These are phyloP conservation scores for Setomelanomma holmii DNA, from an alignment of 2,329 filamentous ascomycete genomes.

Conservation along the genomic window DNA sequence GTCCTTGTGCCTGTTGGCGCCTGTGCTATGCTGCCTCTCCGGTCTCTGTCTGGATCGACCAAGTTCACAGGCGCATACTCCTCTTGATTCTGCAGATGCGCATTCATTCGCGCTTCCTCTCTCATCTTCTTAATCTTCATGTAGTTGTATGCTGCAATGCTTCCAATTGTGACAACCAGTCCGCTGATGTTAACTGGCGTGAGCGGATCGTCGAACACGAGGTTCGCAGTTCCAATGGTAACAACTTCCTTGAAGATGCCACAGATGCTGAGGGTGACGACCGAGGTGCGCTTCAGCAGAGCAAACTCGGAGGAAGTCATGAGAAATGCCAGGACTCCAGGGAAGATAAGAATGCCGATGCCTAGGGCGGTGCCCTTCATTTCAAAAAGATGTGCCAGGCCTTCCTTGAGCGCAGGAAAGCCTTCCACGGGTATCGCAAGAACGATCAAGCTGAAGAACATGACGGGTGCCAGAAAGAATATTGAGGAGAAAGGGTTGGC, in stretches of 20 bases:
- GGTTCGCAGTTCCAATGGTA: constrained; percentile 85
- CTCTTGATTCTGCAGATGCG: constrained; percentile 49
- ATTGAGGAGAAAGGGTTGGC: constrained; percentile 97
- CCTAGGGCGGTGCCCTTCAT: constrained; percentile 73
- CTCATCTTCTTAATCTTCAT: constrained; percentile 93
- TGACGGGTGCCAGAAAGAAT: constrained; percentile 95
- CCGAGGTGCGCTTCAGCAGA: constrained; percentile 89
- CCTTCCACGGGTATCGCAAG: constrained; percentile 90
- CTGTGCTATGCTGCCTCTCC: constrained; percentile 22
- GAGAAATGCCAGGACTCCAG: constrained; percentile 87
- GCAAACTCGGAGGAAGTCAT: constrained; percentile 98
- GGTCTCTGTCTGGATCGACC: constrained; percentile 37
- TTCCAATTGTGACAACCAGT: constrained; percentile 83
- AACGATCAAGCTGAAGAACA: constrained; percentile 83
- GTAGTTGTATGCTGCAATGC: constrained; percentile 91
- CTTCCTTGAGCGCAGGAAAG: constrained; percentile 69
- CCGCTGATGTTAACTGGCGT: constrained; percentile 88
- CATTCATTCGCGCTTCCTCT: constrained; percentile 67
- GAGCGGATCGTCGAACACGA: constrained; percentile 87
- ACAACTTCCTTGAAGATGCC: constrained; percentile 99
- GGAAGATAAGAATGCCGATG: constrained; percentile 81
- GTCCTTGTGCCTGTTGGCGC: constrained; percentile 28
- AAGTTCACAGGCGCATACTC: constrained; percentile 47
- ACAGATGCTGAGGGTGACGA: constrained; percentile 94
- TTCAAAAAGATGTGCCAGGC: constrained; percentile 68